phyloP scores from a whole-genome alignment of 2,329 filamentous ascomycete genomes.

The Alternaria angustiovoidea region DNA sequence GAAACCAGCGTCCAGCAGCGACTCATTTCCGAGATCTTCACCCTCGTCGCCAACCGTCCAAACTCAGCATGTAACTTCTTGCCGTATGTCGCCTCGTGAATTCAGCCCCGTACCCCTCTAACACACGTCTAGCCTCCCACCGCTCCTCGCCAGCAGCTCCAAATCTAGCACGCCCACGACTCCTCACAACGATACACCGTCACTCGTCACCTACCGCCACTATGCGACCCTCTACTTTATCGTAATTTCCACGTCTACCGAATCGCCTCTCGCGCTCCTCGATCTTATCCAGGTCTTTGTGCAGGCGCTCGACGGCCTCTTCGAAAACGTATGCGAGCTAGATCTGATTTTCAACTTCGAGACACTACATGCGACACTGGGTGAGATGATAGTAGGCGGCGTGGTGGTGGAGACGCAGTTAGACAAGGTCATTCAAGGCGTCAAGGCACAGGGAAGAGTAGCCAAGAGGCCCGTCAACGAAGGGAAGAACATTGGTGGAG shows the following conservation, averaged over 20 bases:
- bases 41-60: constrained; percentile 89
- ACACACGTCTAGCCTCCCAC: constrained; percentile 69
- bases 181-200: constrained; percentile 86
- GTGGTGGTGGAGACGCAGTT: constrained; percentile 93
- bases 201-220: constrained; percentile 95
- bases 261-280: constrained; percentile 92
- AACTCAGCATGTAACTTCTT: constrained; percentile 97
- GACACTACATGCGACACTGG: constrained; percentile 87
- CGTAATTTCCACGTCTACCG: constrained; percentile 93
- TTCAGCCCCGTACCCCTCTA: constrained; percentile 38
- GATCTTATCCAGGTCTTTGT: constrained; percentile 99
- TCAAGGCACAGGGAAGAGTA: constrained; percentile 76
- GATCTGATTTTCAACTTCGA: constrained; percentile 99
- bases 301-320: constrained; percentile 90
- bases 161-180: constrained; percentile 57
- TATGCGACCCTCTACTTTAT: constrained; percentile 99
- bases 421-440: constrained; percentile 86
- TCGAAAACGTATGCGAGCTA: constrained; percentile 98
- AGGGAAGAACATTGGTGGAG: constrained; percentile 50
- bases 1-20: constrained; percentile 97
- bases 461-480: constrained; percentile 83
- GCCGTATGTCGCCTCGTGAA: constrained; percentile 59
- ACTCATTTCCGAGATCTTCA: constrained; percentile 96
- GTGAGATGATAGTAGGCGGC: constrained; percentile 94
- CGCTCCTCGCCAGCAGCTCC: constrained; percentile 63